These are phyloP conservation scores for Podospora conica DNA, from an alignment of 495 filamentous ascomycete species.

Conservation along the genomic window DNA sequence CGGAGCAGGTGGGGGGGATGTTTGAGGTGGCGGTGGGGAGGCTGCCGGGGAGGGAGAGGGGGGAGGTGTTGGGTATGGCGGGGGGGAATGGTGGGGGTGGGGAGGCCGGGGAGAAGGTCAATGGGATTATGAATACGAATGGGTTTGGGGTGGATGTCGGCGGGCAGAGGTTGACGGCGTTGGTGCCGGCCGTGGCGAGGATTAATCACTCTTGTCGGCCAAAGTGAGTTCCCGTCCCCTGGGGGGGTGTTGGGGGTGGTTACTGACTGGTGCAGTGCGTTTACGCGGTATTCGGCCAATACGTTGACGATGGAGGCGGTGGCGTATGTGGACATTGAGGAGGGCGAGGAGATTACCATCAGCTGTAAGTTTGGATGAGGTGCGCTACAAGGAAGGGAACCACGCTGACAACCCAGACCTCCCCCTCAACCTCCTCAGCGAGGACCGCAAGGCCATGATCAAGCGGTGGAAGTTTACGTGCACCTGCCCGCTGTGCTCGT, in stretches of 20 bases:
- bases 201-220: slow-evolving; percentile 8
- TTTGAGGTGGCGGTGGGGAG: neutral
- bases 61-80: slow-evolving; percentile 8
- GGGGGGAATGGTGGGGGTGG: neutral
- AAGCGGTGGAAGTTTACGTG: slow-evolving; percentile 6
- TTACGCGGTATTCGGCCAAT: neutral
- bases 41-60: neutral
- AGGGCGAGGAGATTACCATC: slow-evolving; percentile 2
- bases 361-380: slow-evolving; percentile 2
- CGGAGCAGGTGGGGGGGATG: neutral
- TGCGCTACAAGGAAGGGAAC: too few relatives aligned
- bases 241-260: neutral
- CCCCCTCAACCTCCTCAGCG: slow-evolving; percentile 8
- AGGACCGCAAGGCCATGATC: slow-evolving; percentile 3
- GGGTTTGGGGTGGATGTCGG: slow-evolving; percentile 22
- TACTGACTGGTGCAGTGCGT: neutral
- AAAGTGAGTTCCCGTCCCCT: neutral
- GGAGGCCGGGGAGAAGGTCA: slow-evolving; percentile 14
- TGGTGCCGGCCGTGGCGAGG: slow-evolving; percentile 25
- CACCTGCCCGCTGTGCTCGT: slow-evolving; percentile 8
- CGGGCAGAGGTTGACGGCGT: slow-evolving; percentile 21
- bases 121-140: slow-evolving; percentile 30
- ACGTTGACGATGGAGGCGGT: slow-evolving; percentile 8
- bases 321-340: slow-evolving; percentile 1
- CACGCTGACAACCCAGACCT: neutral